Evolutionary conservation across 2,329 filamentous ascomycete species (phyloP).

Genomic region (Aspergillus sp.): DNA sequence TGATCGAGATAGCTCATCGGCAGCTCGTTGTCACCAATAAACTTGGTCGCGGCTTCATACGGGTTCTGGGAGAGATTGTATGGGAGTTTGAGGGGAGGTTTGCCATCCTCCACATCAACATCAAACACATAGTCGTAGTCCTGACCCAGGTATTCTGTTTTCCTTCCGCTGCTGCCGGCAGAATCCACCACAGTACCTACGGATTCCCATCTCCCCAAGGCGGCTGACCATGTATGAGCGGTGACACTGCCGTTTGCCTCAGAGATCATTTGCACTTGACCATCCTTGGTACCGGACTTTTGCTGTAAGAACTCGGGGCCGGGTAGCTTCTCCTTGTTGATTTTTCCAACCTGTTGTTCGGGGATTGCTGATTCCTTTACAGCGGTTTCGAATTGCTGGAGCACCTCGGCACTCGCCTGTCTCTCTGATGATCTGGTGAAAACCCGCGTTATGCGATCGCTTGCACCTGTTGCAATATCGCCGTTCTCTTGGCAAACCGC

Average conservation of each 20-base stretch:
- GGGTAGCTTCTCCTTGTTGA: conserved; percentile 90
- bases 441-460: conserved; percentile 79
- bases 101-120: conserved; percentile 92
- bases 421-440: conserved; percentile 74
- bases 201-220: conserved; percentile 73
- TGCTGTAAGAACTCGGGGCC: conserved; percentile 81
- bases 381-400: conserved; percentile 76
- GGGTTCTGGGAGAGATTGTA: conserved; percentile 92
- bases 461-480: conserved; percentile 91
- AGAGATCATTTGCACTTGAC: conserved; percentile 88
- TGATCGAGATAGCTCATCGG: conserved; percentile 85
- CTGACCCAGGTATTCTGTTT: conserved; percentile 74
- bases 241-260: conserved; percentile 79
- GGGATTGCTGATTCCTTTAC: conserved; percentile 84
- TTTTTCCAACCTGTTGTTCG: conserved; percentile 74
- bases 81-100: conserved; percentile 87
- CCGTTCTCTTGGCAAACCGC: conserved; percentile 79
- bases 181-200: conserved; percentile 94
- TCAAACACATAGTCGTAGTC: conserved; percentile 97
- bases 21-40: conserved; percentile 84
- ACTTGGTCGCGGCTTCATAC: conserved; percentile 87
- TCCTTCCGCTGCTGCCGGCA: conserved; percentile 76
- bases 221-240: conserved; percentile 81
- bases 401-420: conserved; percentile 65
- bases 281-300: conserved; percentile 90